Base-by-base conservation (phyloP, 768 basidiomycete genomes). In the Leucogyrophana mollusca region DNA sequence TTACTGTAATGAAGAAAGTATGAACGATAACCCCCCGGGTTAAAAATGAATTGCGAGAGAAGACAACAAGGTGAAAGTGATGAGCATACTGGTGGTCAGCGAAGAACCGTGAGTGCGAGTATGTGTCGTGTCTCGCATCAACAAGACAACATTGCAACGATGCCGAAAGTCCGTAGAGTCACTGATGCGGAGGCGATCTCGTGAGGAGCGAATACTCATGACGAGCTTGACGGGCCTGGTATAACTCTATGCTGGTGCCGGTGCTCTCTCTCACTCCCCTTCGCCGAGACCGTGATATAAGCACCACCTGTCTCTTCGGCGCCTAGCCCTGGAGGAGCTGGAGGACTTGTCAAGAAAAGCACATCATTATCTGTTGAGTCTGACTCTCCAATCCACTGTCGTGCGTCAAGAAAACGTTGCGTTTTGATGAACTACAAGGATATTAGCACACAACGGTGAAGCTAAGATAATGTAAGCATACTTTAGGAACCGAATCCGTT, bases 401-500 rank as follows among this genome's bases (percentile, higher is more conserved):
- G 80, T 56, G 90, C 80, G 10, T 85, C 86, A 35, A 86, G 67
- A 72, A 92, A 93, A 56, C 81, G 82, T 22, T 85, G 79, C 1
- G 88, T 90, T 66, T 92, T 92, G 70, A 91, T 89, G 71, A 93
- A 93, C 91, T 93, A 49, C 11, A 35, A 21, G 40, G 11, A 45
- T 33, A 30, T 17, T 44, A 11, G 27, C 16, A 9, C 49, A 14
- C 13, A 50, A 46, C 33, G 46, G 30, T 6, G 14, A 32, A 20
- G 34, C 43, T 34, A 40, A 20, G 44, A 37, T 33, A 37, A 34
- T 18, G 44, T 16, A 25, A 16, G 57, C 73, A 22, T 57, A 90
- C 90, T 78, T 95, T 95, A 11, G 96, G 96, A n/a, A 99, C 87
- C 6, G 95, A 97, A 66, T 99, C 96, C 46, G 94, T 95, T 14